phyloP scores from a whole-genome alignment of 1,284 basidiomycete genomes.

The Somion occarium region DNA sequence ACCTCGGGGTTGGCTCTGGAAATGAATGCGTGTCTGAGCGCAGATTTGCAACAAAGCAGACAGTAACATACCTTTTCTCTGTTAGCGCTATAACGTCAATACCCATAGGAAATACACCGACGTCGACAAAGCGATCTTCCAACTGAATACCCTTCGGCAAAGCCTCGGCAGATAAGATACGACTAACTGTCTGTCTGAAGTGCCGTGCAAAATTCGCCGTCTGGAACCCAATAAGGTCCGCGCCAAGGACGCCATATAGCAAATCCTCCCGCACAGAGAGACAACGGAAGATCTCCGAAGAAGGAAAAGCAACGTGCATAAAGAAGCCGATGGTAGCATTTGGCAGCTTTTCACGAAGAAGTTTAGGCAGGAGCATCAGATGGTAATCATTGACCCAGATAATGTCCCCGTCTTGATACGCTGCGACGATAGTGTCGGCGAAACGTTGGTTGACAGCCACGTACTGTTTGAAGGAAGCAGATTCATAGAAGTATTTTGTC shows the following conservation, averaged over 20 bases:
- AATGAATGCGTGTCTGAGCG: conserved; percentile 1
- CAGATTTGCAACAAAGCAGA: background rate
- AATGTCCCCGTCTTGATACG: conserved; percentile 76
- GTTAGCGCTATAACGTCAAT: conserved; percentile 76
- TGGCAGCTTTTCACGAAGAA: conserved; percentile 61
- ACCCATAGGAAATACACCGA: conserved; percentile 86
- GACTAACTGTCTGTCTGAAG: conserved; percentile 79
- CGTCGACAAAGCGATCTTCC: conserved; percentile 66
- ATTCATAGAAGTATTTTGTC: conserved; percentile 78
- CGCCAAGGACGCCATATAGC: conserved; percentile 71
- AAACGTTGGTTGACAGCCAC: conserved; percentile 81
- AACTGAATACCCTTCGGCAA: conserved; percentile 81
- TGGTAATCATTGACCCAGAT: conserved; percentile 87
- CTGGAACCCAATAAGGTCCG: conserved; percentile 78
- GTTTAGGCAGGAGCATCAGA: conserved; percentile 76
- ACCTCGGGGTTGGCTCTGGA: conserved; percentile 73
- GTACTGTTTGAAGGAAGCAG: conserved; percentile 74
- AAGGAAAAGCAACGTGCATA: conserved; percentile 86
- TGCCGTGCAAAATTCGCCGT: conserved; percentile 78
- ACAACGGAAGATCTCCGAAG: conserved; percentile 85
- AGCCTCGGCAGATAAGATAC: conserved; percentile 78
- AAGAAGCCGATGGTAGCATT: conserved; percentile 83
- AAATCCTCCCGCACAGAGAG: conserved; percentile 65
- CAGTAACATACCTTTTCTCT: conserved; percentile 51
- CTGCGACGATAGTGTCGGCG: conserved; percentile 69